Evolutionary conservation across 164 flowering plant species (phyloP).

Genomic region (Piper betle): DNA sequence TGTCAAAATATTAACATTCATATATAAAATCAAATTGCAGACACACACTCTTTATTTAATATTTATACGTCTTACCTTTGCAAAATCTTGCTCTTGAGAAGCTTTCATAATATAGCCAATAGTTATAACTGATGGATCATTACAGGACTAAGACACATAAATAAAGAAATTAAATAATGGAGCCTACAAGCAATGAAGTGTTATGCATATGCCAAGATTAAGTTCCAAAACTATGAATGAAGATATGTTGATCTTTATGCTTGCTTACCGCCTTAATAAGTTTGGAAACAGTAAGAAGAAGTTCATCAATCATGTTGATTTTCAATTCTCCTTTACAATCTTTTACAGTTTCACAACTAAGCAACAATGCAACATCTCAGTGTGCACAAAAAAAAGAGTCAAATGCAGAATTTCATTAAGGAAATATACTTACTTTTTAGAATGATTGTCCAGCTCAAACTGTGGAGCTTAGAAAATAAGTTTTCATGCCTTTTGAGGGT

Average conservation of each 20-base stretch:
- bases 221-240: background rate
- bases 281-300: conserved; percentile 45
- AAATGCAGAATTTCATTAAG: background rate
- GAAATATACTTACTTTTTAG: conserved; percentile 29
- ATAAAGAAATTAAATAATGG: background rate
- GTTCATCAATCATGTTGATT: conserved; percentile 55
- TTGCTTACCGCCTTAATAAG: conserved; percentile 41
- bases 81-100: conserved; percentile 35
- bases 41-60: no score
- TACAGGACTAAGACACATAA: conserved; percentile 28
- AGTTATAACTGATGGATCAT: conserved; percentile 15
- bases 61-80: no score
- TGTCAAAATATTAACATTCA: conserved; percentile 18
- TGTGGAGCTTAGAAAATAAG: conserved; percentile 14
- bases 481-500: conserved; percentile 23
- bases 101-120: conserved; percentile 85
- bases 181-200: no score
- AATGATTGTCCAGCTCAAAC: conserved; percentile 25
- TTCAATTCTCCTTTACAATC: conserved; percentile 12
- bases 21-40: no score
- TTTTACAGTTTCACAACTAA: conserved; percentile 21
- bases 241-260: background rate
- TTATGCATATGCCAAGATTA: background rate
- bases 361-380: background rate
- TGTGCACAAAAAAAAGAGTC: background rate